Percentiles rank a stretch among this genome's conserved stretches.
These are phyloP conservation scores for Pneumocystis murina DNA, from an alignment of 1,139 yeast species.

Conservation along the genomic window DNA sequence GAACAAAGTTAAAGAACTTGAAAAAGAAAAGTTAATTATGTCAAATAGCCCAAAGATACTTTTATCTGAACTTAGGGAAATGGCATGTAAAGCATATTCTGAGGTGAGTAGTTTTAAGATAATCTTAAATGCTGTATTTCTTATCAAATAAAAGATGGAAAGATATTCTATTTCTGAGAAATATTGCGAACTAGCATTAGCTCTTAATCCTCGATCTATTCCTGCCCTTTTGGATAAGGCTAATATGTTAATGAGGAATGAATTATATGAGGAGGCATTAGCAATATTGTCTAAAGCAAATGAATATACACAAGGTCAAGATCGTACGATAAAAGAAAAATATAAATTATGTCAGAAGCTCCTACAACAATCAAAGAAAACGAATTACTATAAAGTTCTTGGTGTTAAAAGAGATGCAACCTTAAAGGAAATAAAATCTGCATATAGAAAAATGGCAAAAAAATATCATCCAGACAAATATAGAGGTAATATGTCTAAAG, in stretches of 20 bases:
- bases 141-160: conserved; percentile 3
- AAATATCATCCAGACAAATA: conserved; percentile 87
- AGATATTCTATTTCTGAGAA: conserved; percentile 23
- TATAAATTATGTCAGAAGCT: conserved; percentile 40
- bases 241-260: conserved; percentile 29
- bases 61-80: conserved; percentile 26
- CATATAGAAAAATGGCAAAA: conserved; percentile 63
- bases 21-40: conserved; percentile 4
- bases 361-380: conserved; percentile 38
- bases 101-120: conserved; percentile 15
- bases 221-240: conserved; percentile 36
- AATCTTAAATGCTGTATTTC: conserved; percentile 11
- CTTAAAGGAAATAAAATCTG: conserved; percentile 60
- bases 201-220: conserved; percentile 28
- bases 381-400: conserved; percentile 69
- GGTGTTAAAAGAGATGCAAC: conserved; percentile 57
- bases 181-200: conserved; percentile 28
- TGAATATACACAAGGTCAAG: conserved; percentile 31
- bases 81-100: conserved; percentile 36
- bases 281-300: conserved; percentile 29
- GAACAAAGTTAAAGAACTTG: conserved; percentile 3
- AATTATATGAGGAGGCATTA: conserved; percentile 33
- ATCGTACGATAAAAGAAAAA: conserved; percentile 33
- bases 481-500: conserved; percentile 46
- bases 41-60: conserved; percentile 12